Base-by-base conservation (phyloP, 345 rosid genomes). In the Gossypium herbaceum region DNA sequence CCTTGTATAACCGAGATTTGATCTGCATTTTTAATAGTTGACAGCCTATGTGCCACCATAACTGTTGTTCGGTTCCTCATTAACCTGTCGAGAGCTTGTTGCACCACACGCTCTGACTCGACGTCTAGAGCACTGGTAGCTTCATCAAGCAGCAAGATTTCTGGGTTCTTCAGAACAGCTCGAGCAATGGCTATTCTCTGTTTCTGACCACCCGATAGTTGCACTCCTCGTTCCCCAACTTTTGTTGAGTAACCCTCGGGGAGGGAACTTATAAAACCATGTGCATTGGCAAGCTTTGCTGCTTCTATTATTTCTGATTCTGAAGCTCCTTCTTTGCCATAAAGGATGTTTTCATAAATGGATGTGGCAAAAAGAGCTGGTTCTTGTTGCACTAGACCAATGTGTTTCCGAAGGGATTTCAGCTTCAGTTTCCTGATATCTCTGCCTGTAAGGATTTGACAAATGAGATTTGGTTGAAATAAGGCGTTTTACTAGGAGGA, bases 101-200 rank as follows among this genome's bases (percentile, higher is more conserved):
- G 97, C 75, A 94, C 98, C 3, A 91, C 82, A 1, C 90, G 88
- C 76, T 95, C 98, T 0, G 97, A 93, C 75, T 91, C 99, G 39
- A 86, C 81, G 1, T 93, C 98, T 8, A 95, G 82, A 58, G 98
- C 99, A 62, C 97, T 93, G 0, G 98, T 95, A 47, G 98, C 98
- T 84, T 95, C 98, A 56, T 95, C 99, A 57, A 95, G 79, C 9
- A 95, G 89, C 77, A 95, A 73, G 62, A 95, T 93, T 86, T 78
- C 92, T 0, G 98, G 99, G 76, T 93, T 93, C 87, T 86, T 95
- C 22, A 93, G 85, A 74, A 95, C 89, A 17, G 97, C 98, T 75
- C 97, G 86, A 8, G 99, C 99, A 44, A 93, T 91, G 65, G 98
- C 97, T 41, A 95, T 90, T 24, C 99, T 82, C 67, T 95, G 99